Evolutionary conservation across 106 monocot genomes (phyloP).

Genomic region (Platanthera guangdongensis): DNA sequence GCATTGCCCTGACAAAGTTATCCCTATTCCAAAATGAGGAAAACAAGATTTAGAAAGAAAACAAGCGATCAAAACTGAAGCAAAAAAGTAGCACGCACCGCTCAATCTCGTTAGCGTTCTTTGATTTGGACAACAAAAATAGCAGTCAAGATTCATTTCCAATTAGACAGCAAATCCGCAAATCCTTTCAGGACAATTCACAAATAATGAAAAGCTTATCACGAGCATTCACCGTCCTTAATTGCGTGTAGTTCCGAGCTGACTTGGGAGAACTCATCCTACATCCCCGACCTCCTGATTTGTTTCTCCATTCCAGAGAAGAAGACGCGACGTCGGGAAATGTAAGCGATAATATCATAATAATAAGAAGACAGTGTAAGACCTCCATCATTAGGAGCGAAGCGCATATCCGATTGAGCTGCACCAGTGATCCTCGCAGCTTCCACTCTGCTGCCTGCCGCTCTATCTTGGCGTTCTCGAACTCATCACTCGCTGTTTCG

Average conservation of each 20-base stretch:
- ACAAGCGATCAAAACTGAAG: background rate
- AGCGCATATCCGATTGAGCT: background rate
- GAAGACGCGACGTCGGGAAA: background rate
- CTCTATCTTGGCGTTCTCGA: background rate
- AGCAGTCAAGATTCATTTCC: background rate
- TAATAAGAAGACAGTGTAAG: background rate
- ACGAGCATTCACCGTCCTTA: background rate
- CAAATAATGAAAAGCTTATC: background rate
- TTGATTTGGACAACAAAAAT: background rate
- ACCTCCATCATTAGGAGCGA: conserved; percentile 1
- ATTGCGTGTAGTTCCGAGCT: background rate
- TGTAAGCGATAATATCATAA: background rate
- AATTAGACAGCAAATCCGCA: background rate
- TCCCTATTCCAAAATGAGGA: background rate
- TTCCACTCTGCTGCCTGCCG: conserved; percentile 4
- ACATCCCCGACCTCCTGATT: background rate
- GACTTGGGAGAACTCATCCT: background rate
- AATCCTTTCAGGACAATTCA: background rate
- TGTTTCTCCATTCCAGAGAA: background rate
- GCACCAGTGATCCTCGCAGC: conserved; percentile 3
- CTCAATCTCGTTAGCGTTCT: background rate
- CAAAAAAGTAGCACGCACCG: background rate
- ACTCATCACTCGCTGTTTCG: background rate
- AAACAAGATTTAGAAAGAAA: background rate
- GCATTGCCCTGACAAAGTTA: conserved; percentile 5